Base-by-base conservation (phyloP, 768 basidiomycete genomes). In the Epithele typhae region DNA sequence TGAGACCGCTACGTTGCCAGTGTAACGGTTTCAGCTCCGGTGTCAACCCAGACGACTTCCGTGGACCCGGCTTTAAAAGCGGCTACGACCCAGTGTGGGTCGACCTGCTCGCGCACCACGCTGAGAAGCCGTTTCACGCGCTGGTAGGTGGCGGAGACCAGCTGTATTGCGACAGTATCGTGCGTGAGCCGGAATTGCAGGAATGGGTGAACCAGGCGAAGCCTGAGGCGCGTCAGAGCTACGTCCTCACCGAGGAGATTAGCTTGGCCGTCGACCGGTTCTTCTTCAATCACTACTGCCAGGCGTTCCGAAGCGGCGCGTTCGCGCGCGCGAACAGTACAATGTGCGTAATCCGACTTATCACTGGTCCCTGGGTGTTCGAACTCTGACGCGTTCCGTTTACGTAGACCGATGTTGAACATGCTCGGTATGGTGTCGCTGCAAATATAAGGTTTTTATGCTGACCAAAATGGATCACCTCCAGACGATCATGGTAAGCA, bases 71-170 rank as follows among this genome's bases (percentile, higher is more conserved):
- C 0, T 94, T 82, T 59, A 81, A 75, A 52, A 82, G 69, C 40
- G 92, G 90, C 0, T 91, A 87, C 56, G 93, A 94, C 62, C 92
- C 91, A 6, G 79, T 97, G 10, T 99, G 95, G 95, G 74, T 82
- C 51, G 94, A 99, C 67, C 68, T 99, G n/a, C 76, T 98, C 21
- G 68, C 78, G 35, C 83, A 87, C 57, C 96, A 98, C 57, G 72
- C 77, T 2, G 76, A 81, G 58, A 69, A 71, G 47, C 93, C 95
- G 0, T 92, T 92, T 61, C 95, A 99, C 59, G 80, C 74, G n/a
- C 73, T 98, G 27, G 84, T 96, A 5, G 95, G 95, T 15, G 95
- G 95, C 17, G 92, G 93, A 10, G 92, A 95, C 63, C 93, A 95
- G 62, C 72, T 96, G 15, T 96, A 92, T 58, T 91, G 89, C 52